These are phyloP conservation scores for Emericellopsis atlantica DNA, from an alignment of 2,329 filamentous ascomycete genomes.

Conservation along the genomic window DNA sequence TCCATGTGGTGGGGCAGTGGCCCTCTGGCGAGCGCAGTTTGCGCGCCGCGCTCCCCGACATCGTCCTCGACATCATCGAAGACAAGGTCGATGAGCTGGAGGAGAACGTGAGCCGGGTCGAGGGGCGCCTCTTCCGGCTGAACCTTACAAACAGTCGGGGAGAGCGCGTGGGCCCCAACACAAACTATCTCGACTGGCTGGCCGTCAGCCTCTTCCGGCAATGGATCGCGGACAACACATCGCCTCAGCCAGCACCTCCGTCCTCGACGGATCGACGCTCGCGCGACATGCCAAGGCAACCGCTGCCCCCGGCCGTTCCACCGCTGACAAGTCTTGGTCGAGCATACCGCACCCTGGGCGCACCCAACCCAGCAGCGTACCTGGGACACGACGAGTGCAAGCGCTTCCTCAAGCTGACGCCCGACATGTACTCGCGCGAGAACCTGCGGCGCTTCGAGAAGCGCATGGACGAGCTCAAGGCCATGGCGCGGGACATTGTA, in stretches of 20 bases:
- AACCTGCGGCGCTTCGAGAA: conserved; percentile 76
- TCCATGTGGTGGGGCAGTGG: conserved; percentile 94
- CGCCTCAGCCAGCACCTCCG: conserved; percentile 41
- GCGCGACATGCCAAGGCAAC: conserved; percentile 17
- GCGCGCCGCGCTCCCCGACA: conserved; percentile 56
- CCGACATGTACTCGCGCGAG: conserved; percentile 77
- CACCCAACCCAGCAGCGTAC: conserved; percentile 46
- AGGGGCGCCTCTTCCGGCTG: conserved; percentile 71
- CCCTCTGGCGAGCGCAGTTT: conserved; percentile 68
- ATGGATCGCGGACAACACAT: conserved; percentile 86
- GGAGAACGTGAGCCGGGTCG: conserved; percentile 67
- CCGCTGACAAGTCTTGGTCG: conserved; percentile 51
- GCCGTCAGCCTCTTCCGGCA: conserved; percentile 79
- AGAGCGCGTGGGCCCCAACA: conserved; percentile 69
- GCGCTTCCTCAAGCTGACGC: conserved; percentile 71
- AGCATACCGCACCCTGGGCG: conserved; percentile 67
- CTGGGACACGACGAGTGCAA: conserved; percentile 82
- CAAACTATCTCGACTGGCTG: conserved; percentile 80
- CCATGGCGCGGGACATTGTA: conserved; percentile 69
- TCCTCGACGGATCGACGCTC: conserved; percentile 9
- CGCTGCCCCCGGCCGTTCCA: conserved; percentile 23
- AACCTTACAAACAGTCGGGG: conserved; percentile 67
- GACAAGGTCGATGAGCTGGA: conserved; percentile 90
- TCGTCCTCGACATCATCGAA: conserved; percentile 80
- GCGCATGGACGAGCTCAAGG: conserved; percentile 79